phyloP scores from a whole-genome alignment of 2,329 filamentous ascomycete species.

The Colletotrichum sp. region DNA sequence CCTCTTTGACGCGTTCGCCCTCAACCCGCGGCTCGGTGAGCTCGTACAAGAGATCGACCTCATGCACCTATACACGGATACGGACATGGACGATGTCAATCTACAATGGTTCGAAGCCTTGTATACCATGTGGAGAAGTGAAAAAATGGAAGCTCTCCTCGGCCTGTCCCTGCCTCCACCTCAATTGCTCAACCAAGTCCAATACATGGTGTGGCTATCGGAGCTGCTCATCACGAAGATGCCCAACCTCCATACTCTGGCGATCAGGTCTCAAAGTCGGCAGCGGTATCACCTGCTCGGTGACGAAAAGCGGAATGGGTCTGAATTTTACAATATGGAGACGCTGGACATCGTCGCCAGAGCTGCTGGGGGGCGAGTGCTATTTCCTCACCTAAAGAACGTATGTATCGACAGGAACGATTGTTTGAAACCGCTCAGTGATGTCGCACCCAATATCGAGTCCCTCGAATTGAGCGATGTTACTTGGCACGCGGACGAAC shows the following conservation, averaged over 20 bases:
- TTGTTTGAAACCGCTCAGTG: not conserved
- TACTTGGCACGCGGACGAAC: rapidly evolving
- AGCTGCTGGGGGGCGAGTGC: not conserved
- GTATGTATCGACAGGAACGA: rapidly evolving
- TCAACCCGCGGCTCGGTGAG: not conserved
- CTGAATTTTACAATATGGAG: not conserved
- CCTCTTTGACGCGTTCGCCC: not conserved
- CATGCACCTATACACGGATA: not conserved
- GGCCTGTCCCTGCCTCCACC: rapidly evolving
- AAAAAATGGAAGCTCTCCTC: not conserved
- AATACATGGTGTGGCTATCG: not conserved
- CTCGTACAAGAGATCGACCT: not conserved
- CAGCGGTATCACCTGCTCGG: too few species aligned
- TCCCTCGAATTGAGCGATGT: rapidly evolving
- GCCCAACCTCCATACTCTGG: not conserved
- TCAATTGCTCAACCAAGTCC: not conserved
- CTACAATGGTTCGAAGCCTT: not conserved
- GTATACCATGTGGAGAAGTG: not conserved
- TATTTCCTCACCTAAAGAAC: not conserved
- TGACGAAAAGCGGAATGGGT: too few species aligned
- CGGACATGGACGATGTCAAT: too few species aligned
- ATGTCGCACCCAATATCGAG: not conserved
- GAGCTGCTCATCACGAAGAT: not conserved
- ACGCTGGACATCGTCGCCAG: not conserved
- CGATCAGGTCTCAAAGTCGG: not conserved